Base-by-base conservation (phyloP, 176 grass and related monocot genomes). In the Bolboschoenus planiculmis region DNA sequence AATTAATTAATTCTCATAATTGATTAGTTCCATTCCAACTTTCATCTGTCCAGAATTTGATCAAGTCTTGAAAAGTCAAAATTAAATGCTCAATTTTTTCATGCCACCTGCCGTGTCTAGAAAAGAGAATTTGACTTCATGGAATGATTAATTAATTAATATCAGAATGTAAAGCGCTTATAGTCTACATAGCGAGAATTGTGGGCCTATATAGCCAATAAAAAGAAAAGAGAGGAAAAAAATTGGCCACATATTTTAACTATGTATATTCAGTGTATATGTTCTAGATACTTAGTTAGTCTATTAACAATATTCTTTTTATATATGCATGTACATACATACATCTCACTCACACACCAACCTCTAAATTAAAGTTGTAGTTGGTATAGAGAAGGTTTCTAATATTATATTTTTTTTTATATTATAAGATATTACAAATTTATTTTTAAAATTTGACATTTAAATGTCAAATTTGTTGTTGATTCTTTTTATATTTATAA, bases 11-110 rank as follows among this genome's bases (percentile, higher is more conserved):
- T 73, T 46, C 39, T 46, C 39, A 4, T 46, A 71, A 46, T 46
- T 73, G 68, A 26, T 44, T 27, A 5, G 68, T 73, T 73, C 68
- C 39, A 27, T 73, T 73, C 39, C 21, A 46, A 47, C 10, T 46
- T 73, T 6, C 27, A 31, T 66, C 33, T 24, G 14, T 31, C 10
- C 39, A 73, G 46, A 73, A 27, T 46, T 73, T 73, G 68, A 73
- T 73, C 68, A 72, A 44, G 21, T 73, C 40, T 73, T 73, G 40
- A 73, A 47, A 46, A 26, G 40, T 73, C 68, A 73, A n/a, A n/a
- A n/a, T n/a, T n/a, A n/a, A 73, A 44, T 73, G 21, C 10, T 20
- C 64, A 24, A 73, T 46, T 66, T 24, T 47, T 46, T 44, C 4
- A 7, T 26, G 16, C 36, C 39, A 72, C 24, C 39, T 72, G n/a